phyloP scores from a whole-genome alignment of 2,329 filamentous ascomycete species.

The Fusarium ambrosium region DNA sequence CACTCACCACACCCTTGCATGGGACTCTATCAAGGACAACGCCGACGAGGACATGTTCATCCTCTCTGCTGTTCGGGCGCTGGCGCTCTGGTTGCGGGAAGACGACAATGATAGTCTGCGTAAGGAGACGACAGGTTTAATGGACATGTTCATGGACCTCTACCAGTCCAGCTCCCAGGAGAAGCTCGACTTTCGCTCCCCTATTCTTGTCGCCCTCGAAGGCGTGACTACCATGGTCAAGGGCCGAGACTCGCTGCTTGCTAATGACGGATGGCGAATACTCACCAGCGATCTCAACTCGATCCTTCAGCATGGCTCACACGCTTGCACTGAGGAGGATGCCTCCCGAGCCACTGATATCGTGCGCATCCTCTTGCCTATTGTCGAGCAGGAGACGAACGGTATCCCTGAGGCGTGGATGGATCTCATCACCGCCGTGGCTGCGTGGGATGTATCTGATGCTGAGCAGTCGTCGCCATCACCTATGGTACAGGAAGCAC shows the following conservation, averaged over 20 bases:
- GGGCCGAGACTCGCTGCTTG: slow-evolving; percentile 63
- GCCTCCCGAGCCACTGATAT: slow-evolving; percentile 67
- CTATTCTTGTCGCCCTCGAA: slow-evolving; percentile 71
- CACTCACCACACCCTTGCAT: slow-evolving; percentile 64
- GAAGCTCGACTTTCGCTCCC: slow-evolving; percentile 67
- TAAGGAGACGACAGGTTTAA: slow-evolving; percentile 69
- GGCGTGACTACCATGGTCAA: slow-evolving; percentile 65
- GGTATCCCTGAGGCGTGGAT: slow-evolving; percentile 69
- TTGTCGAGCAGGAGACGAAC: slow-evolving; percentile 62
- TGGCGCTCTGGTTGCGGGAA: slow-evolving; percentile 77
- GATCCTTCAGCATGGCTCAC: slow-evolving; percentile 55
- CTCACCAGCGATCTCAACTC: slow-evolving; percentile 64
- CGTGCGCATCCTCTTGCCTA: slow-evolving; percentile 66
- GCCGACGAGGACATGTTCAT: slow-evolving; percentile 69
- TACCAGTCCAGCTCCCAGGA: slow-evolving; percentile 59
- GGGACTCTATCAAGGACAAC: slow-evolving; percentile 68
- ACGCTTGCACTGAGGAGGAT: slow-evolving; percentile 42
- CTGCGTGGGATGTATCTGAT: slow-evolving; percentile 61
- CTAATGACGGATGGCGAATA: slow-evolving; percentile 67
- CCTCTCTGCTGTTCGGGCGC: slow-evolving; percentile 67
- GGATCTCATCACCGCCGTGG: slow-evolving; percentile 64
- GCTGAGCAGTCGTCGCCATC: slow-evolving; percentile 26
- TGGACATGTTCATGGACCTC: slow-evolving; percentile 74
- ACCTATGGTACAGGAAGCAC: slow-evolving; percentile 60
- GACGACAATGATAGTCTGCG: slow-evolving; percentile 73